These are phyloP conservation scores for Coemansia sp. DNA, from an alignment of 192 early-diverging fungal genomes.

Conservation along the genomic window DNA sequence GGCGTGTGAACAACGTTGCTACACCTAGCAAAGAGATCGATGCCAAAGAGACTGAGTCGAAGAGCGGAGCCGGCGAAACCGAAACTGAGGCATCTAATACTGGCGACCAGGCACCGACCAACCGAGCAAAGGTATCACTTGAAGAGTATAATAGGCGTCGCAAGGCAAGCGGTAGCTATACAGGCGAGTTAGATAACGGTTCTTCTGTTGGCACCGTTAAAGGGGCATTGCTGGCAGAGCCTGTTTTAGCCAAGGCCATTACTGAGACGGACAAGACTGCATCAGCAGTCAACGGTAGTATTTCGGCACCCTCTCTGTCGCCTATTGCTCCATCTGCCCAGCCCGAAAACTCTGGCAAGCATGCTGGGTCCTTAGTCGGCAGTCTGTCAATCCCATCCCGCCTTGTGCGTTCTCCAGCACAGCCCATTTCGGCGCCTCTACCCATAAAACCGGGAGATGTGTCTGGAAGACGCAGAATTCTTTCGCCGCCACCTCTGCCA, in stretches of 20 bases:
- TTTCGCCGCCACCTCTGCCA: conserved; percentile 13
- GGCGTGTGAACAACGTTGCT: conserved; percentile 21
- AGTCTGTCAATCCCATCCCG: conserved; percentile 1
- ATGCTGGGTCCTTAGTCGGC: neutral
- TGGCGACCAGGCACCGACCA: neutral
- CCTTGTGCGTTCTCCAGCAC: conserved; percentile 11
- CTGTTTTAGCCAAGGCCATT: neutral
- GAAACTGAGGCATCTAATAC: neutral
- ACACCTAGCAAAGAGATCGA: conserved; percentile 6
- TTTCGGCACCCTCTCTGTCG: conserved; percentile 4
- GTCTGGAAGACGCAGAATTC: neutral
- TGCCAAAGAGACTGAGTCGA: conserved; percentile 9
- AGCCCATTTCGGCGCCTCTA: conserved; percentile 5
- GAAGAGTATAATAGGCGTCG: conserved; percentile 17
- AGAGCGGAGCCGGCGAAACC: neutral
- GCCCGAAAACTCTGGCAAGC: neutral
- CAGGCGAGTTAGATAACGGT: neutral
- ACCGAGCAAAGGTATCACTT: conserved; percentile 10
- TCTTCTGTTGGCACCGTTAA: neutral
- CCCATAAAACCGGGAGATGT: neutral
- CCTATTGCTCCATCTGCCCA: neutral
- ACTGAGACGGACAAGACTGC: neutral
- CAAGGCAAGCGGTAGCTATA: conserved; percentile 9
- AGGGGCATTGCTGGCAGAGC: neutral
- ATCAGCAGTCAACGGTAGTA: conserved; percentile 1